Base-by-base conservation (phyloP, 345 rosid genomes). In the Erysimum cheiranthoides region DNA sequence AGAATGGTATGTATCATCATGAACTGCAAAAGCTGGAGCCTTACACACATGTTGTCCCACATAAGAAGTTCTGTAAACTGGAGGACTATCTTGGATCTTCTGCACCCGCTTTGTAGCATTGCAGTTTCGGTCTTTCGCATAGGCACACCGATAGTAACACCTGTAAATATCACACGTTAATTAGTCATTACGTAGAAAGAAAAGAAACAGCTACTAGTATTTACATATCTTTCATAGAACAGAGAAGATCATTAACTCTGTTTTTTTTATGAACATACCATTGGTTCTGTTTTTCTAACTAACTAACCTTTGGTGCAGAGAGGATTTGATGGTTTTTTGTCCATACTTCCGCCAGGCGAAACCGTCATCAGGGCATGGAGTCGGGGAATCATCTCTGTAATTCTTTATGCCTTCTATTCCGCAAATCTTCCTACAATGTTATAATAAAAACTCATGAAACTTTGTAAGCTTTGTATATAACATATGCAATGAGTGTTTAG, bases 341-440 rank as follows among this genome's bases (percentile, higher is more conserved):
- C 86, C 89, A 42, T 85, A 85, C 61, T 85, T 85, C 47, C 88
- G 77, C 88, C 88, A 83, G 1, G 58, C 58, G 39, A 65, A 58
- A 8, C 83, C 85, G 39, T 85, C 88, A 6, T 60, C 14, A 21
- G 1, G n/a, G 36, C 14, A 2, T 1, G 47, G 75, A 71, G 0
- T 25, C 8, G 38, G 28, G 3, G 59, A 71, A 10, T 70, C 74
- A 6, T 8, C 13, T 6, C 2, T 59, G 66, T 46, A 47, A 6
- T 34, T 21, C 25, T 45, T 66, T 18, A 25, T 21, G 46, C 46
- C 46, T 16, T 34, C 34, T 21, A 35, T 10, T 7, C 25, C 36
- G 5, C 11, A 6, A 10, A 45, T 58, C 34, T 25, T 59, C 21
- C 65, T 57, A 32, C 14, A 12, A 45, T 38, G 40, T 38, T 38